Evolutionary conservation across 1,284 basidiomycete genomes (phyloP), one percentile per base, ranked within the genome.

Genomic region (Earliella scabrosa): DNA sequence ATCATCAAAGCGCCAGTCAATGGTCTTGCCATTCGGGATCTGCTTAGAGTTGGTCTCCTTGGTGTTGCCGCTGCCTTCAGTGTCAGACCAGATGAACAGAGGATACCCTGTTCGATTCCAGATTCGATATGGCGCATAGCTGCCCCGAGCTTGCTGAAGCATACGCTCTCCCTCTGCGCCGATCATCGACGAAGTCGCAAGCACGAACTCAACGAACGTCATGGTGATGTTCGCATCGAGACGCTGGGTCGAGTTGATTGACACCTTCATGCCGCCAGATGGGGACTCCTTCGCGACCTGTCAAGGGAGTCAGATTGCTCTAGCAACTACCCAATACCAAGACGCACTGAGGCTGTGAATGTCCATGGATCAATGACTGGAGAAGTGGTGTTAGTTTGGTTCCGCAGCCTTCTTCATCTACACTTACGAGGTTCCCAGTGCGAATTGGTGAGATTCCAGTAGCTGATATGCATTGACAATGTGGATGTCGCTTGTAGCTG

Each of bases 1-100:
- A 67, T 99, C 97, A 69, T 98, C 95, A 67, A 99, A 99, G 54
- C 95, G 82, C 97, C 97, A 99, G 48, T 98, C 97, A 14, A 93
- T 79, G 2, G 84, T 87, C 61, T 91, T 82, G 41, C 91, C 90
- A 62, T 96, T 86, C 27, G 82, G 73, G 52, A 92, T 78, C 69
- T 83, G 86, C 41, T 82, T 74, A 47, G 79, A 73, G 31, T 75
- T 71, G 7, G 73, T 67, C 53, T 83, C 81, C 45, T 80, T 81
- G 9, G 74, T 70, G 54, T 73, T 76, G 23, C 69, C 69, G 58
- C 72, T 81, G 39, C 81, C 81, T 46, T 90, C 86, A 11, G 79
- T 71, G 65, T 95, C 93, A 11, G 92, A 85, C 92, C 93, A 95
- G 20, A 97, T 73, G 45, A 87, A 82, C 34, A 98, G 77, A 2